phyloP scores from a whole-genome alignment of 768 basidiomycete genomes.

The Polyporus arcularius region DNA sequence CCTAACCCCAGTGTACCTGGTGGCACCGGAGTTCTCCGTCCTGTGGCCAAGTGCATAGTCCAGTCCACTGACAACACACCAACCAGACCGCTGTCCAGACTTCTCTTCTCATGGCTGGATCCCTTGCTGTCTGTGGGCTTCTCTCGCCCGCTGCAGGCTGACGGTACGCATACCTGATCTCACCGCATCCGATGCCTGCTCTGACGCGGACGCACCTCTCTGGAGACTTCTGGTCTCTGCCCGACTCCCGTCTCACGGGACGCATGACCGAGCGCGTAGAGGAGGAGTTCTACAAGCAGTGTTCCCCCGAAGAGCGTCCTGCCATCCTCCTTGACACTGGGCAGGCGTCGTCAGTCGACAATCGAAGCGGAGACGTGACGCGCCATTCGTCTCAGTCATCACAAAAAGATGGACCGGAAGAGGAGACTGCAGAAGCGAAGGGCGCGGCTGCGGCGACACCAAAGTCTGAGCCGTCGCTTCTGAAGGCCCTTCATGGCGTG shows the following conservation, averaged over 20 bases:
- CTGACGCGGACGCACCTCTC: neutral
- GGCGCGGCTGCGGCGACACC: slow-evolving; percentile 11
- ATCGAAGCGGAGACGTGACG: neutral
- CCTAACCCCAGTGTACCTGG: neutral
- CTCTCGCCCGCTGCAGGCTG: slow-evolving; percentile 55
- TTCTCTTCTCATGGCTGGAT: slow-evolving; percentile 53
- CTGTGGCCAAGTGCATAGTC: no score
- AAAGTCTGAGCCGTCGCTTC: slow-evolving; percentile 50
- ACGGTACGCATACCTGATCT: slow-evolving; percentile 38
- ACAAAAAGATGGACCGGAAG: neutral
- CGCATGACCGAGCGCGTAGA: slow-evolving; percentile 45
- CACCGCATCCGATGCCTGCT: neutral
- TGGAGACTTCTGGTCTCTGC: slow-evolving; percentile 57
- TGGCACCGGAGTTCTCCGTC: neutral
- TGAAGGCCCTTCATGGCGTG: slow-evolving; percentile 47
- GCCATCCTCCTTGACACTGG: slow-evolving; percentile 8
- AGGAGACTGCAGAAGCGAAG: neutral
- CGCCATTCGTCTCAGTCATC: neutral
- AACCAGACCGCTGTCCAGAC: slow-evolving; percentile 43
- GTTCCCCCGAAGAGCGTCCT: slow-evolving; percentile 50
- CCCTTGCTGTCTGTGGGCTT: slow-evolving; percentile 60
- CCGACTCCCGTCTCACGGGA: slow-evolving; percentile 37
- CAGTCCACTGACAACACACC: neutral
- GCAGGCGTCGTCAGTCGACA: neutral
- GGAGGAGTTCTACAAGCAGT: slow-evolving; percentile 48